phyloP scores from a whole-genome alignment of 192 early-diverging fungal genomes.

The Geranomyces michiganensis region DNA sequence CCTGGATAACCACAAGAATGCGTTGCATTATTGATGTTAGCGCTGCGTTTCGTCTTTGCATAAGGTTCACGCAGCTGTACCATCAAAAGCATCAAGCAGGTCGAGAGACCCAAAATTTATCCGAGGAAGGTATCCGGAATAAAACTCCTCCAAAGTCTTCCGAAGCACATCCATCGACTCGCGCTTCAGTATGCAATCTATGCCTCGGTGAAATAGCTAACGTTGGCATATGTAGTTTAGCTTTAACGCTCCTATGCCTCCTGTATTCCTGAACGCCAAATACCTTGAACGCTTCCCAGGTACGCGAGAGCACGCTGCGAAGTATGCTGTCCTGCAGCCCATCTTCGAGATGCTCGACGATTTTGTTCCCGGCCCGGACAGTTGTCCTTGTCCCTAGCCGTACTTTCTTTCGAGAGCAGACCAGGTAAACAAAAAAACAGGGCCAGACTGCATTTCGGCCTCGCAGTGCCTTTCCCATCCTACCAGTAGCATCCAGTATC shows the following conservation, averaged over 20 bases:
- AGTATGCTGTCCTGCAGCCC: constrained; percentile 24
- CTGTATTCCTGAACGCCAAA: background rate
- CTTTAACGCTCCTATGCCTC: too few relatives aligned
- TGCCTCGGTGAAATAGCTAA: constrained; percentile 25
- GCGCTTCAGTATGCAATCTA: constrained; percentile 3
- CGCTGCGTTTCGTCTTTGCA: too few relatives aligned
- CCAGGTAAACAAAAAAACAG: background rate
- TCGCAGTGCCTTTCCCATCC: too few relatives aligned
- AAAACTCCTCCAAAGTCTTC: constrained; percentile 35
- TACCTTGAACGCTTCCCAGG: constrained; percentile 30
- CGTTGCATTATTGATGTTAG: too few relatives aligned
- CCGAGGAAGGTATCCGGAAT: constrained; percentile 20
- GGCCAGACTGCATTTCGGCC: background rate
- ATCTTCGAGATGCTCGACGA: constrained; percentile 15
- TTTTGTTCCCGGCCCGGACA: constrained; percentile 11
- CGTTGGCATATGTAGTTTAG: background rate
- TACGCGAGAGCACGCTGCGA: background rate
- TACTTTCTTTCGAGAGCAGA: constrained; percentile 34
- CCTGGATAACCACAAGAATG: constrained; percentile 19
- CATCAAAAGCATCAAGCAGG: constrained; percentile 25
- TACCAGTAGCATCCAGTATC: constrained; percentile 46
- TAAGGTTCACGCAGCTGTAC: too few relatives aligned
- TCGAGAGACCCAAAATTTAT: constrained; percentile 27
- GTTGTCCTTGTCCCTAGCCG: constrained; percentile 12
- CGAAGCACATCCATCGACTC: constrained; percentile 9